phyloP scores from a whole-genome alignment of 2,329 filamentous ascomycete species.

The Aspergillus sp. region DNA sequence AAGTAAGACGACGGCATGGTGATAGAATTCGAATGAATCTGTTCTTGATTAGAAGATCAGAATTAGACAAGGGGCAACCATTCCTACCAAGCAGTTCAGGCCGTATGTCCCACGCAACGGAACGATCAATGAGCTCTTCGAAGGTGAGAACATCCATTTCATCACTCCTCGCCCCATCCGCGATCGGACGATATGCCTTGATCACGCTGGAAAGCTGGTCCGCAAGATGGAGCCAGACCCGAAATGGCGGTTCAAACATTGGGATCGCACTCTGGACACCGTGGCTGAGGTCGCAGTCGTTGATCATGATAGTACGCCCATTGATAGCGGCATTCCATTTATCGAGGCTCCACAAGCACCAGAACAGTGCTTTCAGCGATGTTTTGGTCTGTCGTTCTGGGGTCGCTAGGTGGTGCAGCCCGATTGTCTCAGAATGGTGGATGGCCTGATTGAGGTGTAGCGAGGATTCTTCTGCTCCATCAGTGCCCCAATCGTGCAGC shows the following conservation, averaged over 20 bases:
- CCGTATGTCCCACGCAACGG: background rate
- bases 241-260: slow-evolving; percentile 20
- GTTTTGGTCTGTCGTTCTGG: slow-evolving; percentile 12
- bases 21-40: background rate
- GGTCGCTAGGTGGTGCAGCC: slow-evolving; percentile 26
- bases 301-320: slow-evolving; percentile 27
- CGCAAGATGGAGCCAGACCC: slow-evolving; percentile 21
- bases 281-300: slow-evolving; percentile 26
- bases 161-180: slow-evolving; percentile 7
- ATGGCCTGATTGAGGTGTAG: slow-evolving; percentile 36
- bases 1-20: background rate
- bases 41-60: background rate
- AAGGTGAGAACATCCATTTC: slow-evolving; percentile 18
- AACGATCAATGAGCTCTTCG: slow-evolving; percentile 15
- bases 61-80: background rate
- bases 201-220: slow-evolving; percentile 17
- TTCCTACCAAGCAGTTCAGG: slow-evolving; percentile 7
- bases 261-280: slow-evolving; percentile 15
- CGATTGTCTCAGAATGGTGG: slow-evolving; percentile 37
- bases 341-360: slow-evolving; percentile 31
- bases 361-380: slow-evolving; percentile 20
- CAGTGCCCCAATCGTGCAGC: slow-evolving; percentile 37
- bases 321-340: slow-evolving; percentile 29
- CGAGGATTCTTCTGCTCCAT: slow-evolving; percentile 37
- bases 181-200: slow-evolving; percentile 19